Percentiles rank a stretch among this genome's conserved stretches.
phyloP scores from a whole-genome alignment of 495 filamentous ascomycete genomes.

The Viridothelium virens region DNA sequence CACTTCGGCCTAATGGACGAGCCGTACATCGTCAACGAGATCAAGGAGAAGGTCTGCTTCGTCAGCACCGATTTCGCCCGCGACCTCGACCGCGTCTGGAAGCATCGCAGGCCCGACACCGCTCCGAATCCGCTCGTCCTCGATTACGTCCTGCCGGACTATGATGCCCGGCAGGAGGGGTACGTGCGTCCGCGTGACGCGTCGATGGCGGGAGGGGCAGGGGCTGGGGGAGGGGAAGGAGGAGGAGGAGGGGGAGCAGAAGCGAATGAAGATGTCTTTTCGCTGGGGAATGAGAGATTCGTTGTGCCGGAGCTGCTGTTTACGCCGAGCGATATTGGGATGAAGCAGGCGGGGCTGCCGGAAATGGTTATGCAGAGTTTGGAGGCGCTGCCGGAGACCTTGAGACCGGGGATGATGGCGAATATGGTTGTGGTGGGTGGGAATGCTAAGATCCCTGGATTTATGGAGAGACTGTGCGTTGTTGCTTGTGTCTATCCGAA shows the following conservation, averaged over 20 bases:
- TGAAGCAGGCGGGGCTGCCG: slow-evolving; percentile 75
- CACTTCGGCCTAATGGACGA: slow-evolving; percentile 95
- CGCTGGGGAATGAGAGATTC: slow-evolving; percentile 87
- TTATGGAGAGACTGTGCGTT: slow-evolving; percentile 60
- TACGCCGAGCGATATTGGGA: slow-evolving; percentile 74
- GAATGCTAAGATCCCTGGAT: slow-evolving; percentile 70
- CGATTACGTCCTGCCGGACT: slow-evolving; percentile 92
- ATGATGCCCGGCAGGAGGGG: slow-evolving; percentile 65
- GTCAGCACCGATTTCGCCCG: slow-evolving; percentile 64
- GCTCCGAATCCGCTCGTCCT: slow-evolving; percentile 63
- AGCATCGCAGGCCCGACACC: slow-evolving; percentile 46
- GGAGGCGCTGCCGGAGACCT: slow-evolving; percentile 60
- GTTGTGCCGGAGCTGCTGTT: slow-evolving; percentile 85
- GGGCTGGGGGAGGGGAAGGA: slow-evolving; percentile 43
- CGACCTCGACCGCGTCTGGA: slow-evolving; percentile 80
- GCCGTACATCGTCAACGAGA: slow-evolving; percentile 82
- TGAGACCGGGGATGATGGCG: slow-evolving; percentile 55
- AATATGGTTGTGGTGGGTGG: slow-evolving; percentile 89
- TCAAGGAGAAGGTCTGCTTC: slow-evolving; percentile 87
- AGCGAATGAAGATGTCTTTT: slow-evolving; percentile 70
- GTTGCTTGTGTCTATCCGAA: neutral
- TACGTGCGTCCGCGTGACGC: slow-evolving; percentile 71
- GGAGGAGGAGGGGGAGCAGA: slow-evolving; percentile 49
- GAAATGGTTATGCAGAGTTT: slow-evolving; percentile 76
- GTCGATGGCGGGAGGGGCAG: slow-evolving; percentile 46